Evolutionary conservation across 225 moss, liverwort and hornwort genomes (phyloP), one percentile per base, ranked within the genome.

Genomic region (Climacium dendroides): DNA sequence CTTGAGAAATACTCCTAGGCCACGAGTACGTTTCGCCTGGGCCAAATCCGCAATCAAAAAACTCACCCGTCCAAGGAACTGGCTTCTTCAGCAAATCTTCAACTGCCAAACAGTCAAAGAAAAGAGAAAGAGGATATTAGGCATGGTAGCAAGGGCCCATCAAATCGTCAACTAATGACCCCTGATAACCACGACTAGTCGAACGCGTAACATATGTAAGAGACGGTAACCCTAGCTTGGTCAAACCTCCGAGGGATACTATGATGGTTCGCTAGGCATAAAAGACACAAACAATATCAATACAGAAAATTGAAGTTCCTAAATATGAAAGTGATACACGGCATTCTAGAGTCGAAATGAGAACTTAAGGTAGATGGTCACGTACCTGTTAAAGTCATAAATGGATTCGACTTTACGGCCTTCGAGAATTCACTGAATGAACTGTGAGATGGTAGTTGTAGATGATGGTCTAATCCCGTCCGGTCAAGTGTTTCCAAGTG

Each of bases 41-140:
- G 77, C 99, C 99, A 91, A 90, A 89, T 74, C 99, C 99, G 87
- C 99, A 97, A 88, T 97, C 97, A 81, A 97, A 97, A 90, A 99
- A 99, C 85, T 97, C 97, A 80, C 91, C 96, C 39, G 99, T 99
- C 99, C 99, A 99, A 76, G 96, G 88, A 64, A 97, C 97, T 83
- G 99, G 99, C 55, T 94, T 92, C 89, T 93, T 96, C 85, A 92
- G 88, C 86, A 95, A 91, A 90, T 99, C 99, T 61, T 96, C 94
- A 76, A 87, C 85, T 85, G 93, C 50, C 50, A 50, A 50, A 50
- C 50, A 50, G 50, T 50, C 50, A 61, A 85, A 89, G 55, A 80
- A 57, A 17, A 83, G 43, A 84, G 50, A 85, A 23, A 62, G 50
- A 54, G 45, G 23, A 41, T 75, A 70, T 57, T 80, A 88, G 34